These are phyloP conservation scores for Exophiala phaeomuriformis DNA, from an alignment of 2,329 filamentous ascomycete species.

Conservation along the genomic window DNA sequence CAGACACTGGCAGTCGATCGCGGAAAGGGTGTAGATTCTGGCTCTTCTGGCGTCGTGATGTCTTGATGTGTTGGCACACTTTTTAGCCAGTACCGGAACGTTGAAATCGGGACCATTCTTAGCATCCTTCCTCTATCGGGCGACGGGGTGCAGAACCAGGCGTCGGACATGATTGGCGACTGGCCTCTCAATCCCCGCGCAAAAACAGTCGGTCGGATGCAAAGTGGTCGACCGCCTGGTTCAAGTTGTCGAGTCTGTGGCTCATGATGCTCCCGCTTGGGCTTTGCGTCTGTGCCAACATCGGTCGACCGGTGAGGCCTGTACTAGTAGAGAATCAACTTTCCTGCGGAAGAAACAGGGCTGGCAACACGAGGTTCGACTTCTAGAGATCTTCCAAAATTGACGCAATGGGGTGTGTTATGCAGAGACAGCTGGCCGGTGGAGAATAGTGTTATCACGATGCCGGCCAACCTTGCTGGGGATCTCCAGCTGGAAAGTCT, in stretches of 20 bases:
- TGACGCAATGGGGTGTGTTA: conserved; percentile 10
- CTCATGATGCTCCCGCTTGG: conserved; percentile 7
- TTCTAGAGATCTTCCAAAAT: conserved; percentile 6
- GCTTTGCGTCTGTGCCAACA: conserved; percentile 12
- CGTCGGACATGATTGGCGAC: conserved; percentile 17
- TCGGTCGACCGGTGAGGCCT: conserved; percentile 18
- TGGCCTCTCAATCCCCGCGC: conserved; percentile 14
- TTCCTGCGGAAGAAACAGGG: too few species aligned
- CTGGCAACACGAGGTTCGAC: background rate
- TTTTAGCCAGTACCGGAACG: conserved; percentile 25
- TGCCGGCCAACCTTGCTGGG: conserved; percentile 2
- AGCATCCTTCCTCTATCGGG: conserved; percentile 15
- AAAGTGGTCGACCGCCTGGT: background rate
- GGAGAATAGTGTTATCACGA: conserved; percentile 14
- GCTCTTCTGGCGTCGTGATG: conserved; percentile 23
- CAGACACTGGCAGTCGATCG: conserved; percentile 20
- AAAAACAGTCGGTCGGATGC: conserved; percentile 1
- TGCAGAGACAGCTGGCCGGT: conserved; percentile 19
- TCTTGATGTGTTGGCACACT: conserved; percentile 28
- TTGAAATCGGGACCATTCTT: conserved; percentile 23
- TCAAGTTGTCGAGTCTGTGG: conserved; percentile 2
- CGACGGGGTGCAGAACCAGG: conserved; percentile 21
- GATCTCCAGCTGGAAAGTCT: background rate
- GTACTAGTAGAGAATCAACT: background rate
- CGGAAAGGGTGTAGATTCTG: conserved; percentile 11